phyloP scores from a whole-genome alignment of 2,329 filamentous ascomycete genomes.

The Mycosphaerelloides madeirae region DNA sequence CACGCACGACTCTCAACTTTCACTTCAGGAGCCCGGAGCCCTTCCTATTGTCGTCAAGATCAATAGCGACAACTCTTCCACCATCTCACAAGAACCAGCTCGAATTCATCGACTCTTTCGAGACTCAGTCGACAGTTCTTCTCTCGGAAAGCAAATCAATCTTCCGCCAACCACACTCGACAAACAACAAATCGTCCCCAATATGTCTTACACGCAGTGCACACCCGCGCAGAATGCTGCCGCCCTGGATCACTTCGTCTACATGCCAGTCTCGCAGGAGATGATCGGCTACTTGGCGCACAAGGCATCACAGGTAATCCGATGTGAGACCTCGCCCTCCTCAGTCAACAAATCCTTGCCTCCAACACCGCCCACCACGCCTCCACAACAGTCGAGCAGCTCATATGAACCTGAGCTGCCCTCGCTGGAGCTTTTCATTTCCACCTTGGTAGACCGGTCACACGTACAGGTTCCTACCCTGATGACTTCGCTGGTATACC shows the following conservation, averaged over 20 bases:
- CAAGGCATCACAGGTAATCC: constrained; percentile 72
- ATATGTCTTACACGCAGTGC: constrained; percentile 44
- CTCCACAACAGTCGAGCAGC: constrained; percentile 47
- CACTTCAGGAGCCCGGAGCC: constrained; percentile 1
- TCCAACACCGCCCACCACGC: constrained; percentile 57
- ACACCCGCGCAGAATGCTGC: constrained; percentile 57
- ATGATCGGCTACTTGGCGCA: constrained; percentile 75
- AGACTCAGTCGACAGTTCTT: constrained; percentile 3
- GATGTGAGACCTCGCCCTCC: constrained; percentile 57
- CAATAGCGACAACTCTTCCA: constrained; percentile 24
- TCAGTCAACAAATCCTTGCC: constrained; percentile 45
- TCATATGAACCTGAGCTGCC: constrained; percentile 58
- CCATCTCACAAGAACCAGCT: constrained; percentile 6
- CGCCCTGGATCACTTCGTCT: constrained; percentile 76
- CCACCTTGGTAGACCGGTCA: constrained; percentile 80
- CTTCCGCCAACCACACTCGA: constrained; percentile 12
- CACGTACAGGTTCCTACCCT: constrained; percentile 96
- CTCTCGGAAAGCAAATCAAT: constrained; percentile 10
- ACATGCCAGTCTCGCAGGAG: constrained; percentile 65
- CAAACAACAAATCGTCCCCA: constrained; percentile 17
- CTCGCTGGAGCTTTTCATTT: constrained; percentile 84
- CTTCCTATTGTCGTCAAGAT: constrained; percentile 26
- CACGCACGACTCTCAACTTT: constrained; percentile 7
- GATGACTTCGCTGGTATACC: constrained; percentile 95
- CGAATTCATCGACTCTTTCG: constrained; percentile 11